phyloP scores from a whole-genome alignment of 768 basidiomycete genomes.

The Favolaschia claudopus region DNA sequence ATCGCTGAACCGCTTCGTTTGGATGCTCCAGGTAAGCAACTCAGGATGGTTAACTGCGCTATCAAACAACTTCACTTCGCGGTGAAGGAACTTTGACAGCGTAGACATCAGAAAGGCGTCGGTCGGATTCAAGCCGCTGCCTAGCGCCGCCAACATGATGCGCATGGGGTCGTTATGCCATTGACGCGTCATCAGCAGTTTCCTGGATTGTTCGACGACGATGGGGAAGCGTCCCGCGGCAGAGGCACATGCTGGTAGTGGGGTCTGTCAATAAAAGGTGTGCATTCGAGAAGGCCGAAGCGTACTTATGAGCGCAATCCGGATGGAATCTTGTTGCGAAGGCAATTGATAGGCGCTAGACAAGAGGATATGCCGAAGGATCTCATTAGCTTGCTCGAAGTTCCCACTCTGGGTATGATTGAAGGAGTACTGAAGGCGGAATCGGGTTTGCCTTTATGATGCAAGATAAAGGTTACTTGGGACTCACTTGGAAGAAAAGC shows the following conservation, averaged over 20 bases:
- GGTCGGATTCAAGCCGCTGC: constrained; percentile 71
- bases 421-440: constrained; percentile 73
- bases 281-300: too few relatives aligned
- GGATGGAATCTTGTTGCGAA: constrained; percentile 71
- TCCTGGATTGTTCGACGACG: constrained; percentile 79
- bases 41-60: constrained; percentile 70
- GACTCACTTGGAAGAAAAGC: constrained; percentile 84
- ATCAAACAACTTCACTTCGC: constrained; percentile 79
- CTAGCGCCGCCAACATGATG: constrained; percentile 75
- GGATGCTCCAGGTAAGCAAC: constrained; percentile 67
- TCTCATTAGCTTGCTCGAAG: constrained; percentile 73
- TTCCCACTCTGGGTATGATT: constrained; percentile 68
- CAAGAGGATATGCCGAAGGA: constrained; percentile 75
- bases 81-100: constrained; percentile 83
- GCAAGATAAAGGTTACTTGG: neutral
- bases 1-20: constrained; percentile 52
- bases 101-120: constrained; percentile 81
- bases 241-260: constrained; percentile 73
- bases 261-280: neutral
- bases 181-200: constrained; percentile 77
- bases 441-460: neutral
- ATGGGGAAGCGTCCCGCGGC: constrained; percentile 58
- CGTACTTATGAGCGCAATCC: constrained; percentile 80
- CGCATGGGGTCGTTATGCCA: constrained; percentile 89
- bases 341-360: constrained; percentile 77